Percentiles rank a stretch among this genome's conserved stretches.
Evolutionary conservation across 768 basidiomycete species (phyloP).

Genomic region (Zangia roseola): DNA sequence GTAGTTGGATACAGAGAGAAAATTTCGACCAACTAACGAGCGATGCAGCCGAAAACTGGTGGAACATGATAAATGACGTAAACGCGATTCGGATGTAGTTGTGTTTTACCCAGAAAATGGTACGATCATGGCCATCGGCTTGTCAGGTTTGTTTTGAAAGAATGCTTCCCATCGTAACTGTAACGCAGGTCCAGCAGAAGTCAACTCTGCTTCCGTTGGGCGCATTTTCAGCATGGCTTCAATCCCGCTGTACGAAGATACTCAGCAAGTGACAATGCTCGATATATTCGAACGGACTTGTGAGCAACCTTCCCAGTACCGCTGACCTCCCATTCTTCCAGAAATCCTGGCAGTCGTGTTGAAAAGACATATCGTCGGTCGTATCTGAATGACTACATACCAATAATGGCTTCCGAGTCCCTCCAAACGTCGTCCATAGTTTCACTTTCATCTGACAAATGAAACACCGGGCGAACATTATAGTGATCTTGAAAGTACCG

Average conservation of each 20-base stretch:
- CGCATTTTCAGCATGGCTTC: slow-evolving; percentile 26
- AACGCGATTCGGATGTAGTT: too few relatives aligned
- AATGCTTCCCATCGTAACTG: slow-evolving; percentile 18
- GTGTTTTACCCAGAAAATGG: slow-evolving; percentile 38
- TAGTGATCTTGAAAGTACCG: slow-evolving; percentile 28
- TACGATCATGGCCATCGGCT: slow-evolving; percentile 35
- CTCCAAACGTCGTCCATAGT: slow-evolving; percentile 49
- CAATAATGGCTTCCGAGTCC: slow-evolving; percentile 29
- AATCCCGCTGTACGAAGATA: slow-evolving; percentile 2
- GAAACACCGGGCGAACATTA: slow-evolving; percentile 6
- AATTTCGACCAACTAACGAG: slow-evolving; percentile 19
- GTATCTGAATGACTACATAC: slow-evolving; percentile 34
- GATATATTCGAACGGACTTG: slow-evolving; percentile 40
- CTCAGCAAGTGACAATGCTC: not conserved
- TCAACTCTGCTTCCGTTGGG: slow-evolving; percentile 19
- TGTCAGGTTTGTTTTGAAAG: slow-evolving; percentile 18
- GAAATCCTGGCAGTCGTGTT: slow-evolving; percentile 20
- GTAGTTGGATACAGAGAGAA: slow-evolving; percentile 32
- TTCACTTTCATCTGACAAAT: slow-evolving; percentile 41
- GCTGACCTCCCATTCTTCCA: slow-evolving; percentile 30
- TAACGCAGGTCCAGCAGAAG: slow-evolving; percentile 20
- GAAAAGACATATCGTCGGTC: not conserved
- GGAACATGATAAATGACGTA: not conserved
- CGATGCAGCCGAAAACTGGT: slow-evolving; percentile 24
- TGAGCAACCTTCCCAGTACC: slow-evolving; percentile 49